These are phyloP conservation scores for Juglanconis juglandina DNA, from an alignment of 2,329 filamentous ascomycete genomes.

Conservation along the genomic window DNA sequence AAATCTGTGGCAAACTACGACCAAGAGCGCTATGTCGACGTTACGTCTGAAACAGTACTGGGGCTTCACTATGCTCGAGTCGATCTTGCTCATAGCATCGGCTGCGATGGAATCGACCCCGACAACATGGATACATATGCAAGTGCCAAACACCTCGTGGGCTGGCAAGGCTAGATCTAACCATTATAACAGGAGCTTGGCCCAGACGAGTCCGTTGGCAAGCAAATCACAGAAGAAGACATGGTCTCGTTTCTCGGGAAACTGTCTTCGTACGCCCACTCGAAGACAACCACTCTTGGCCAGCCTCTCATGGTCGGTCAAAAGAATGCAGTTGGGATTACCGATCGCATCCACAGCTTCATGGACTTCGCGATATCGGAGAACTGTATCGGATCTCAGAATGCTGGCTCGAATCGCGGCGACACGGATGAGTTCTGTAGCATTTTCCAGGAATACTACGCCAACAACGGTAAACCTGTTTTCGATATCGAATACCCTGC, in stretches of 20 bases:
- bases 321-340: conserved; percentile 14
- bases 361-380: conserved; percentile 16
- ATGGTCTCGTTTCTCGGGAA: conserved; percentile 11
- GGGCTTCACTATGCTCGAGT: conserved; percentile 6
- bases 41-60: conserved; percentile 1
- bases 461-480: conserved; percentile 11
- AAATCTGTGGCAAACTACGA: conserved; percentile 4
- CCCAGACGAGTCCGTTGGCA: conserved; percentile 9
- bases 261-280: conserved; percentile 7
- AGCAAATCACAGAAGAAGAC: conserved; percentile 14
- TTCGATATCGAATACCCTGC: conserved; percentile 17
- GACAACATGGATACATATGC: conserved; percentile 16
- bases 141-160: background rate
- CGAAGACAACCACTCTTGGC: conserved; percentile 10
- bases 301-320: conserved; percentile 13
- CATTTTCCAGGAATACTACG: conserved; percentile 9
- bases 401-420: conserved; percentile 4
- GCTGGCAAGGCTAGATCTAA: background rate
- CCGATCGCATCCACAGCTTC: background rate
- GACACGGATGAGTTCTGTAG: conserved; percentile 9
- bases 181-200: background rate
- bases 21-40: conserved; percentile 14
- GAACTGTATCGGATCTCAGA: conserved; percentile 8
- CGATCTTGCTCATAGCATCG: conserved; percentile 14
- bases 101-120: conserved; percentile 15